A percentile compares a stretch with the other conserved stretches of the same genome.
Evolutionary conservation across 2,329 filamentous ascomycete genomes (phyloP).

Genomic region (Pyrenophora tritici-repentis): DNA sequence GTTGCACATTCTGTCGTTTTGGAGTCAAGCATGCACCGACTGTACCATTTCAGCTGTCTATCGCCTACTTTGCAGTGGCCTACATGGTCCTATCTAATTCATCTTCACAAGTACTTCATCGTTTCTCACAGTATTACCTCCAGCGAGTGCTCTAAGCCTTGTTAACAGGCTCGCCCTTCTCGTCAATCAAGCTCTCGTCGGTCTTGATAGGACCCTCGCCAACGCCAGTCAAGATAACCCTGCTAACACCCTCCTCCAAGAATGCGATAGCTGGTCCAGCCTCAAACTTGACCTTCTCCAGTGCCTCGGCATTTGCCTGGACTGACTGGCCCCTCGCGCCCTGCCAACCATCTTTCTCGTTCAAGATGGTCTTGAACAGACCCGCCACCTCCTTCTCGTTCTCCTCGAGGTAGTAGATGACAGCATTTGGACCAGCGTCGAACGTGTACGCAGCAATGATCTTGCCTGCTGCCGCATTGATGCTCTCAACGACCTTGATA

Average conservation of each 20-base stretch:
- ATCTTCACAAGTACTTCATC: background rate
- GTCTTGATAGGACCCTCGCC: conserved; percentile 86
- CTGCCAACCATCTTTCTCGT: conserved; percentile 73
- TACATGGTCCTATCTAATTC: background rate
- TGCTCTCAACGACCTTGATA: conserved; percentile 83
- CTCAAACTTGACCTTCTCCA: conserved; percentile 63
- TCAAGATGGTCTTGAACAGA: conserved; percentile 72
- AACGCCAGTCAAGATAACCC: conserved; percentile 89
- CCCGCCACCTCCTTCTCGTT: conserved; percentile 75
- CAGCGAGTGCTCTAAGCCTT: conserved; percentile 9
- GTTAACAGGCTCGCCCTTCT: conserved; percentile 52
- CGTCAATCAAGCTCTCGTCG: conserved; percentile 74
- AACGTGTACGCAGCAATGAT: conserved; percentile 93
- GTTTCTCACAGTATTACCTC: no score
- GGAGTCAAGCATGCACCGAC: background rate
- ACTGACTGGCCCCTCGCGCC: conserved; percentile 57
- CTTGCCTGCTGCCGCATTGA: conserved; percentile 80
- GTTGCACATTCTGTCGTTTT: background rate
- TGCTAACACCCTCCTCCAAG: conserved; percentile 78
- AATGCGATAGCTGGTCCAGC: conserved; percentile 46
- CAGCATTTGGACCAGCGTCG: conserved; percentile 94
- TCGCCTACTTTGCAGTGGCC: background rate
- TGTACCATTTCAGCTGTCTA: background rate
- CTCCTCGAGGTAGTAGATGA: conserved; percentile 91
- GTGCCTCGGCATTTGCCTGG: conserved; percentile 58